These are phyloP conservation scores for Gautieria morchelliformis DNA, from an alignment of 768 basidiomycete genomes.

Conservation along the genomic window DNA sequence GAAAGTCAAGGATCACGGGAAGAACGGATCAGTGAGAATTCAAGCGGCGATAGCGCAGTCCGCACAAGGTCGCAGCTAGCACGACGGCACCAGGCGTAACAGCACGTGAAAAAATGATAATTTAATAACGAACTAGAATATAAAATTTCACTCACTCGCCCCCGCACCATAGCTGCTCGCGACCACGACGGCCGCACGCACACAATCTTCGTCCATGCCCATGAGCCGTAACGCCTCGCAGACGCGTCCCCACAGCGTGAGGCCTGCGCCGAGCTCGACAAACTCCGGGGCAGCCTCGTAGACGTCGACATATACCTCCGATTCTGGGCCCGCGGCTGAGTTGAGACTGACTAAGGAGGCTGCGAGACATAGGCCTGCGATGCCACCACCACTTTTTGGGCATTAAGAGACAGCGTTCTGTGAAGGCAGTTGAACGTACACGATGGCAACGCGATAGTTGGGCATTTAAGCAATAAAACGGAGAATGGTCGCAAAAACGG, in stretches of 20 bases:
- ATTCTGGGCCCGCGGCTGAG: background rate
- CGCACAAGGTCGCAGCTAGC: too few relatives aligned
- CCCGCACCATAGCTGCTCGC: background rate
- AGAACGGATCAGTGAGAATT: background rate
- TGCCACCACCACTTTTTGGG: conserved; percentile 28
- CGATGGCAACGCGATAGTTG: conserved; percentile 44
- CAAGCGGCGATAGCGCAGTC: background rate
- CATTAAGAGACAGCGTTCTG: background rate
- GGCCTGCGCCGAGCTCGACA: conserved; percentile 35
- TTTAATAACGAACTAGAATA: too few relatives aligned
- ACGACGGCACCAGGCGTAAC: too few relatives aligned
- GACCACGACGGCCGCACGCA: background rate
- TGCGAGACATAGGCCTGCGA: conserved; percentile 32
- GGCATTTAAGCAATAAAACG: background rate
- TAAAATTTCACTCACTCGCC: background rate
- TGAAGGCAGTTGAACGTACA: conserved; percentile 25
- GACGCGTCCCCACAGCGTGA: conserved; percentile 38
- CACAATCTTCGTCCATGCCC: conserved; percentile 27
- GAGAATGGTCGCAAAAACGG: background rate
- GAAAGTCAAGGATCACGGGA: too few relatives aligned
- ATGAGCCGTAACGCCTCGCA: conserved; percentile 31
- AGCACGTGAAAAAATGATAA: background rate
- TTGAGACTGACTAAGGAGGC: conserved; percentile 21
- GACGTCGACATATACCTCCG: conserved; percentile 23
- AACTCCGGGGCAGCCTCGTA: conserved; percentile 33